These are phyloP conservation scores for Colletotrichum paranaense DNA, from an alignment of 2,329 filamentous ascomycete genomes.

Conservation along the genomic window DNA sequence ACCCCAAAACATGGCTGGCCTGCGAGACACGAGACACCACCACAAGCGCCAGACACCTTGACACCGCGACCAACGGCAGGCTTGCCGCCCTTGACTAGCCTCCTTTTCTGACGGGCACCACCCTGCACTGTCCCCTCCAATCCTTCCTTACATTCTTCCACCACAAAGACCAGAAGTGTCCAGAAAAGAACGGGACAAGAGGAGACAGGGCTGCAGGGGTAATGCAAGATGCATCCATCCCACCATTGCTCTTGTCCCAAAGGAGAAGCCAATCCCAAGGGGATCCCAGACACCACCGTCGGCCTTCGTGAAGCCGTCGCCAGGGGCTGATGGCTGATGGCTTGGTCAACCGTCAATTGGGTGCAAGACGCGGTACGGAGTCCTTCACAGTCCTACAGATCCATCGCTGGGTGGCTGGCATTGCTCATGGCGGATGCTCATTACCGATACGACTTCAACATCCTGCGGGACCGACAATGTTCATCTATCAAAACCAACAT, in stretches of 20 bases:
- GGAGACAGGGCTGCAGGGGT: slow-evolving; percentile 28
- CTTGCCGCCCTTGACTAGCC: slow-evolving; percentile 6
- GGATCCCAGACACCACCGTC: neutral
- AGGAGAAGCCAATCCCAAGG: slow-evolving; percentile 9
- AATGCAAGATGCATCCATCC: slow-evolving; percentile 29
- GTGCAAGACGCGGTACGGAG: neutral
- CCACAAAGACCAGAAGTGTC: neutral
- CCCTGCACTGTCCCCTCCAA: neutral
- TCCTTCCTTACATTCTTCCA: neutral
- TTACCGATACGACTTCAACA: neutral
- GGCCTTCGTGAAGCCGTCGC: neutral
- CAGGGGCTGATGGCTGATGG: neutral
- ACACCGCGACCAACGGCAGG: neutral
- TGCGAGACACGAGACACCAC: neutral
- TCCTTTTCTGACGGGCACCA: slow-evolving; percentile 4
- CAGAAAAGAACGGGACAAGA: slow-evolving; percentile 8
- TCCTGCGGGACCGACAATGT: neutral
- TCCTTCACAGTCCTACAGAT: too few relatives aligned
- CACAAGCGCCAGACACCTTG: slow-evolving; percentile 5
- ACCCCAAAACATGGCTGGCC: neutral
- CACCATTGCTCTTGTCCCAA: slow-evolving; percentile 20
- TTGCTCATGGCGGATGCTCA: neutral
- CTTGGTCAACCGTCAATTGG: neutral
- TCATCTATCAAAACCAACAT: slow-evolving; percentile 21
- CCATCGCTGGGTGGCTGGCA: too few relatives aligned